phyloP scores from a whole-genome alignment of 1,284 basidiomycete genomes.

The Cutaneotrichosporon sp. region DNA sequence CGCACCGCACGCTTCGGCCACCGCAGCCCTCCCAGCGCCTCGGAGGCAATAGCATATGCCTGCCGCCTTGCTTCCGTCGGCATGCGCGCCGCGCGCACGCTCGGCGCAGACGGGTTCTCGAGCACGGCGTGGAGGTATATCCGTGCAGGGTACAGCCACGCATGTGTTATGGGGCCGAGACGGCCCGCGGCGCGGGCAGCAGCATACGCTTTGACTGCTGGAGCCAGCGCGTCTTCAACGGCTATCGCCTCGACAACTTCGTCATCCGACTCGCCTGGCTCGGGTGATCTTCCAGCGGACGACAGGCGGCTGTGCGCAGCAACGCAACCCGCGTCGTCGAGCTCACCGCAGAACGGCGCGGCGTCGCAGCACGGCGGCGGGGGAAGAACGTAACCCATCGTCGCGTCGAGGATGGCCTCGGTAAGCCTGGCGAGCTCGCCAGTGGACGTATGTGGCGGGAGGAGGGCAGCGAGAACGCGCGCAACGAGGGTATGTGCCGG shows the following conservation, averaged over 20 bases:
- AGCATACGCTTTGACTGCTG: constrained; percentile 23
- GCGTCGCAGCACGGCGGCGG: constrained; percentile 27
- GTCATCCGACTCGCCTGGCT: too few species aligned
- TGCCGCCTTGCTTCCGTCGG: constrained; percentile 23
- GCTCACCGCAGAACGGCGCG: constrained; percentile 48
- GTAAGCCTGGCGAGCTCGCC: constrained; percentile 24
- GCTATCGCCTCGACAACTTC: too few species aligned
- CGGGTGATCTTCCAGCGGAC: not conserved
- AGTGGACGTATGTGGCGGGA: constrained; percentile 24
- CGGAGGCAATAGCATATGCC: constrained; percentile 44
- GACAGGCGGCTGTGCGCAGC: not conserved
- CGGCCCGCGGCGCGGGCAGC: constrained; percentile 26
- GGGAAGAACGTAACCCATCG: constrained; percentile 45
- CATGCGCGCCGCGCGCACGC: constrained; percentile 16
- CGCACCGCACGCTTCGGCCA: constrained; percentile 25
- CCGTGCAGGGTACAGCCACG: constrained; percentile 35
- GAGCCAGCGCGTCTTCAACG: too few species aligned
- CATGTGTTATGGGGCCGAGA: constrained; percentile 26
- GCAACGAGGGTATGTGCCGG: constrained; percentile 31
- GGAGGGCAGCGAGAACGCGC: constrained; percentile 35
- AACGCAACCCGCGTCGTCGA: constrained; percentile 19
- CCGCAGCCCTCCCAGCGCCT: constrained; percentile 30
- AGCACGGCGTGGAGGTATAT: constrained; percentile 32
- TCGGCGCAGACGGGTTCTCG: constrained; percentile 32
- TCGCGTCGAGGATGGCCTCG: constrained; percentile 43